Percentiles rank a stretch among this genome's conserved stretches.
phyloP scores from a whole-genome alignment of 305 asterid genomes.

The Euphrasia arctica region DNA sequence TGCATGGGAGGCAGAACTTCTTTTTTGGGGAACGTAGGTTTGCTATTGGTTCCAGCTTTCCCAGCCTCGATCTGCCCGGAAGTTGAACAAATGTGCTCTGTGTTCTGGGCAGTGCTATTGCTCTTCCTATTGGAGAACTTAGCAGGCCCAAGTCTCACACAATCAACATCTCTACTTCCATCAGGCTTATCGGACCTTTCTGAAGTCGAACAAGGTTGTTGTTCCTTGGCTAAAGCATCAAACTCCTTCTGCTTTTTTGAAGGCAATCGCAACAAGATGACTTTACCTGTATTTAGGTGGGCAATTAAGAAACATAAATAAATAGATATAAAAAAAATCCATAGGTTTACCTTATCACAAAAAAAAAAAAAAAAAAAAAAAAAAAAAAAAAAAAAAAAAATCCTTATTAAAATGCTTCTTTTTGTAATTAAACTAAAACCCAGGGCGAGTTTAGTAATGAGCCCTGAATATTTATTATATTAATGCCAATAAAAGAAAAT shows the following conservation, averaged over 20 bases:
- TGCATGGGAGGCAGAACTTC: slow-evolving; percentile 27
- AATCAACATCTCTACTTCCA: not conserved
- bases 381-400: too few species aligned
- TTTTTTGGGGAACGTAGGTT: slow-evolving; percentile 4
- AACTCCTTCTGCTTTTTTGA: slow-evolving; percentile 34
- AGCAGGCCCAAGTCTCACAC: not conserved
- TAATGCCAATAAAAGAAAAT: too few species aligned
- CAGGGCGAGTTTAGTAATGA: not conserved
- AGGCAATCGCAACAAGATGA: slow-evolving; percentile 41
- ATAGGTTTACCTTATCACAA: not conserved
- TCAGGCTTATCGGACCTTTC: slow-evolving; percentile 21
- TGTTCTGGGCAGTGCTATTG: not conserved
- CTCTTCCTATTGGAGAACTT: not conserved
- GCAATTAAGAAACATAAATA: not conserved
- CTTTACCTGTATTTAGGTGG: slow-evolving; percentile 40
- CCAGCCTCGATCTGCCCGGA: slow-evolving; percentile 25
- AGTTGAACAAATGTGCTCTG: slow-evolving; percentile 26
- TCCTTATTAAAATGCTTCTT: too few species aligned
- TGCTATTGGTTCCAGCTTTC: slow-evolving; percentile 9
- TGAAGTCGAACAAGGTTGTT: slow-evolving; percentile 32
- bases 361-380: too few species aligned
- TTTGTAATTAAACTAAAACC: not conserved
- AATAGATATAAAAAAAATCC: not conserved
- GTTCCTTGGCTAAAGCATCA: slow-evolving; percentile 18
- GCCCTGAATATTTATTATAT: not conserved